Evolutionary conservation across 1,284 basidiomycete species (phyloP), one percentile per base, ranked within the genome.

Genomic region (Ganoderma sp.): DNA sequence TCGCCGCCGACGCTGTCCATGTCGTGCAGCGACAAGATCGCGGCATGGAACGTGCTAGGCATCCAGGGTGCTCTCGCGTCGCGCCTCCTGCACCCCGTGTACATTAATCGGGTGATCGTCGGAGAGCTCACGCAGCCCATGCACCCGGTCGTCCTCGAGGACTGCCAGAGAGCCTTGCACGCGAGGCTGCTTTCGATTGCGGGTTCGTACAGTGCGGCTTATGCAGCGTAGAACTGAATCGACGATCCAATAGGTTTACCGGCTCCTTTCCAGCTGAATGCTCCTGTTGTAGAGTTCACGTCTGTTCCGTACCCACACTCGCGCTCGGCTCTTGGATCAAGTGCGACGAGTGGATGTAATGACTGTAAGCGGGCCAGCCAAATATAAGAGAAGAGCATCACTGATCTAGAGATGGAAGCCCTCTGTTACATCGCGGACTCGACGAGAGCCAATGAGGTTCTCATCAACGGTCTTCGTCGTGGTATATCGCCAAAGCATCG

Each of bases 1-100:
- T 91, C 93, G 0, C 90, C 90, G 0, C 88, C 90, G 0, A 94
- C 95, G 1, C 79, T 86, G 1, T 94, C 87, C 72, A 93, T 97
- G 88, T 93, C 93, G 0, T 97, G 96, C 79, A 94, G 92, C 72
- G 96, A 98, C 79, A 98, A 98, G 80, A 90, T 98, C 56, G 93
- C 94, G 0, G 79, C 84, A 1, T 98, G 94, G 94, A 87, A 83
- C 69, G 87, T 91, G 0, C 79, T 95, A 1, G 96, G 96, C 0
- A 82, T 96, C n/a, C 95, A 96, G 76, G 96, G 96, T 3, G 90
- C 91, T 0, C 79, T 97, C 57, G 84, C 87, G 1, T 85, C 88
- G 0, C 77, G 75, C 1, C 77, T 92, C 32, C 78, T 94, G 19
- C 71, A 78, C 1, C 91, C 92, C 0, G 66, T 96, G 3, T 93